Percentiles rank a stretch among this genome's conserved stretches.
Evolutionary conservation across 106 monocot genomes (phyloP).

Genomic region (Allium fistulosum): DNA sequence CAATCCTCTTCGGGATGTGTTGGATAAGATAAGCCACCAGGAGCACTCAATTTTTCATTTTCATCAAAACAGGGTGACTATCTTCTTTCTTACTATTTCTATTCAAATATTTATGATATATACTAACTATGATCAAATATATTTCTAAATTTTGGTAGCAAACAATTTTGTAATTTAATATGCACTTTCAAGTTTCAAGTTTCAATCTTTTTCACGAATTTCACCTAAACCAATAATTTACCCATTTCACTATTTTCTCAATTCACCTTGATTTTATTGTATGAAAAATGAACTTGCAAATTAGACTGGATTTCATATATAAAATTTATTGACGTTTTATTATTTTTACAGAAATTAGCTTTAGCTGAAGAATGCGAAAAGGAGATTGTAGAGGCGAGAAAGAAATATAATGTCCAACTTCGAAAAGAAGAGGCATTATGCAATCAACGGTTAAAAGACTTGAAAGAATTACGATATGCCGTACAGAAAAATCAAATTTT

Average conservation of each 20-base stretch:
- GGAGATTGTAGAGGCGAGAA: constrained; percentile 13
- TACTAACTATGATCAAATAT: too few species aligned
- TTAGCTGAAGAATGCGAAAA: constrained; percentile 9
- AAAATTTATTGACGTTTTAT: neutral
- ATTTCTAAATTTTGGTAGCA: too few species aligned
- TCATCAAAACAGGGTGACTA: constrained; percentile 10
- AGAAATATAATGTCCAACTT: constrained; percentile 6
- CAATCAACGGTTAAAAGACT: neutral
- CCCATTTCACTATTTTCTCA: too few species aligned
- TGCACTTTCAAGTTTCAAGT: too few species aligned
- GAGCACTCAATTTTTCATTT: constrained; percentile 2
- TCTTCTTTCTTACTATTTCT: neutral
- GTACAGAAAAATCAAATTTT: constrained; percentile 7
- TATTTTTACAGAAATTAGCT: constrained; percentile 4
- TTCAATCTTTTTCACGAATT: too few species aligned
- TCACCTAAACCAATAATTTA: too few species aligned
- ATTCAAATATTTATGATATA: too few species aligned
- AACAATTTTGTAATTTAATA: too few species aligned
- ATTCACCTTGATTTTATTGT: too few species aligned
- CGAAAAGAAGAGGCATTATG: constrained; percentile 5
- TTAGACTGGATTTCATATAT: too few species aligned
- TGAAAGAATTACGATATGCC: neutral
- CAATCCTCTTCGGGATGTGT: constrained; percentile 14
- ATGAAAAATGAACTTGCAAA: too few species aligned
- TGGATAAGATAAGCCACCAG: neutral